Evolutionary conservation across 2,329 filamentous ascomycete species (phyloP).

Genomic region (Ceratocystis papillata): DNA sequence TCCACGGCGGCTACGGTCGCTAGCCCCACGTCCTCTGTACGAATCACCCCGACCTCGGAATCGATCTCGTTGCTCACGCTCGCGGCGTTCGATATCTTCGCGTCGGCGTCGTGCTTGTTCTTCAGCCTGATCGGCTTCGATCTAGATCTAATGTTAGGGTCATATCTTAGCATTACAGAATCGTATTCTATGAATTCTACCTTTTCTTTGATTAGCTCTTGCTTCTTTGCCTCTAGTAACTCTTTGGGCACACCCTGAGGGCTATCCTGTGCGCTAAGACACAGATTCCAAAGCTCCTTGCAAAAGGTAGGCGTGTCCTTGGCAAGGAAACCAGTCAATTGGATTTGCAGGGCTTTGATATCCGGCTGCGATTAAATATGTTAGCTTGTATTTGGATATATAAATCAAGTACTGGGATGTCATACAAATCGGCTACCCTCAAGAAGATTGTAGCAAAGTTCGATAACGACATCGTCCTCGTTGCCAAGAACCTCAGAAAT

Average conservation of each 20-base stretch:
- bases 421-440: constrained; percentile 69
- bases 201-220: constrained; percentile 90
- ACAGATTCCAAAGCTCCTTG: constrained; percentile 85
- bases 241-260: constrained; percentile 89
- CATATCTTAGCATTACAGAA: neutral
- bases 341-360: constrained; percentile 89
- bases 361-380: constrained; percentile 56
- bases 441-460: constrained; percentile 60
- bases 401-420: constrained; percentile 26
- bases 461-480: constrained; percentile 92
- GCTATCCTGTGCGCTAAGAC: constrained; percentile 78
- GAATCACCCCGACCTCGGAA: constrained; percentile 44
- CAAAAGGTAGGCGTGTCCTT: constrained; percentile 84
- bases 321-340: constrained; percentile 88
- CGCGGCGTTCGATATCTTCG: constrained; percentile 59
- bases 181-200: constrained; percentile 37
- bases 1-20: constrained; percentile 37
- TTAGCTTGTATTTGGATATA: constrained; percentile 18
- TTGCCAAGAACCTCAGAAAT: constrained; percentile 80
- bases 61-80: constrained; percentile 52
- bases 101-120: constrained; percentile 62
- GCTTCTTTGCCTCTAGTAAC: constrained; percentile 88
- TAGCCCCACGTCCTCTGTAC: constrained; percentile 39
- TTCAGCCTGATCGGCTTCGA: constrained; percentile 70
- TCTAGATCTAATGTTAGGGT: constrained; percentile 37